phyloP scores from a whole-genome alignment of 352 stramenopile species.

The Globisporangium abappressorium region DNA sequence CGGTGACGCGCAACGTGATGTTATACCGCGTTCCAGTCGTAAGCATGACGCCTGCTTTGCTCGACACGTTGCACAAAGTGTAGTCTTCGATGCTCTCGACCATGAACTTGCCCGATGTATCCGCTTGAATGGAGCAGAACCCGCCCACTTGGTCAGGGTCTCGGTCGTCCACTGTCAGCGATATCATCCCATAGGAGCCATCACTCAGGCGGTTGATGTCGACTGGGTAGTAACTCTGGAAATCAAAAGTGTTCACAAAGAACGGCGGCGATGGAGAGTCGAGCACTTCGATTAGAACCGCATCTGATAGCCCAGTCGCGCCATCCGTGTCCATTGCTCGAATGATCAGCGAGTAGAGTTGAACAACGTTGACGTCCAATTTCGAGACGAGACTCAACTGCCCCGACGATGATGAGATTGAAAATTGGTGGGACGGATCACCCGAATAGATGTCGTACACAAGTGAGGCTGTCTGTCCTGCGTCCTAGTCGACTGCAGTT shows the following conservation, averaged over 20 bases:
- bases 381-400: constrained; percentile 27
- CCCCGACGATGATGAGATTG: constrained; percentile 32
- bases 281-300: constrained; percentile 35
- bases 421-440: constrained; percentile 41
- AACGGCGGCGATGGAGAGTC: constrained; percentile 42
- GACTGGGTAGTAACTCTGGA: constrained; percentile 33
- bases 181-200: constrained; percentile 40
- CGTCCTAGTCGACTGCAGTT: constrained; percentile 45
- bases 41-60: constrained; percentile 14
- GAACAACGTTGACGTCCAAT: constrained; percentile 36
- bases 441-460: constrained; percentile 46
- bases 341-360: constrained; percentile 35
- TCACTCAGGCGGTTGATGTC: constrained; percentile 43
- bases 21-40: constrained; percentile 16
- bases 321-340: constrained; percentile 43
- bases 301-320: constrained; percentile 30
- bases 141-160: constrained; percentile 44
- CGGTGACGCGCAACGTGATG: constrained; percentile 28
- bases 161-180: constrained; percentile 38
- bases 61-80: constrained; percentile 22
- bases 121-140: constrained; percentile 34
- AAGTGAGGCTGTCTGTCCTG: constrained; percentile 33
- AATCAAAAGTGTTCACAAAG: constrained; percentile 36
- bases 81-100: constrained; percentile 22
- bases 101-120: constrained; percentile 28